phyloP scores from a whole-genome alignment of 2,329 filamentous ascomycete species.

The Penicillium sp. region DNA sequence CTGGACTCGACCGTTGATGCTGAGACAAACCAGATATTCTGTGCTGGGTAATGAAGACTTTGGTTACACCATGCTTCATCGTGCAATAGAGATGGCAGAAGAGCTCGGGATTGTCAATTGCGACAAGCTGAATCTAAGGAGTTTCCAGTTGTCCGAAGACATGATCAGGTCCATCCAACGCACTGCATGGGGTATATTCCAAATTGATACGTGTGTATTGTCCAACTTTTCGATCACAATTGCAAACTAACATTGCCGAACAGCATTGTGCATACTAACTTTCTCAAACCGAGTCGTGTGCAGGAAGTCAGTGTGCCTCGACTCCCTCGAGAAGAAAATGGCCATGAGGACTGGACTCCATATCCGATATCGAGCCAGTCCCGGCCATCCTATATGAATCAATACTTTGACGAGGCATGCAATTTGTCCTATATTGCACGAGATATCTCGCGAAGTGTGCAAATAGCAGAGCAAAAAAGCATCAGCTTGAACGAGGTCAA shows the following conservation, averaged over 20 bases:
- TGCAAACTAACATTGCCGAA: neutral
- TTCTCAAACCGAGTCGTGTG: slow-evolving; percentile 19
- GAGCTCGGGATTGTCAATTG: slow-evolving; percentile 24
- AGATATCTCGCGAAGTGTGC: slow-evolving; percentile 15
- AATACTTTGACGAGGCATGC: slow-evolving; percentile 25
- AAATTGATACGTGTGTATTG: slow-evolving; percentile 30
- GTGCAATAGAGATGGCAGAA: slow-evolving; percentile 28
- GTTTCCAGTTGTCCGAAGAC: slow-evolving; percentile 21
- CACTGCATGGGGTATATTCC: slow-evolving; percentile 32
- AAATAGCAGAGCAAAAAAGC: neutral
- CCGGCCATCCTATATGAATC: slow-evolving; percentile 14
- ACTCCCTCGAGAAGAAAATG: slow-evolving; percentile 6
- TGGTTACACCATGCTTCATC: slow-evolving; percentile 32
- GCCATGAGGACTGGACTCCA: slow-evolving; percentile 14
- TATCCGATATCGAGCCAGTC: slow-evolving; percentile 13
- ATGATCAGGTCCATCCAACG: slow-evolving; percentile 23
- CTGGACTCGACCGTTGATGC: neutral
- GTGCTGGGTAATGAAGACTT: slow-evolving; percentile 28
- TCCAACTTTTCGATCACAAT: no score
- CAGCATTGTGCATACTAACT: slow-evolving; percentile 23
- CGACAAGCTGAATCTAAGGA: slow-evolving; percentile 7
- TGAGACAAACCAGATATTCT: slow-evolving; percentile 23
- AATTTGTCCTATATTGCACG: slow-evolving; percentile 21
- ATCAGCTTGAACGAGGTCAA: slow-evolving; percentile 6
- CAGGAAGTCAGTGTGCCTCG: slow-evolving; percentile 14